Evolutionary conservation across 495 filamentous ascomycete genomes (phyloP).

Genomic region (Penicillium coprophilum): DNA sequence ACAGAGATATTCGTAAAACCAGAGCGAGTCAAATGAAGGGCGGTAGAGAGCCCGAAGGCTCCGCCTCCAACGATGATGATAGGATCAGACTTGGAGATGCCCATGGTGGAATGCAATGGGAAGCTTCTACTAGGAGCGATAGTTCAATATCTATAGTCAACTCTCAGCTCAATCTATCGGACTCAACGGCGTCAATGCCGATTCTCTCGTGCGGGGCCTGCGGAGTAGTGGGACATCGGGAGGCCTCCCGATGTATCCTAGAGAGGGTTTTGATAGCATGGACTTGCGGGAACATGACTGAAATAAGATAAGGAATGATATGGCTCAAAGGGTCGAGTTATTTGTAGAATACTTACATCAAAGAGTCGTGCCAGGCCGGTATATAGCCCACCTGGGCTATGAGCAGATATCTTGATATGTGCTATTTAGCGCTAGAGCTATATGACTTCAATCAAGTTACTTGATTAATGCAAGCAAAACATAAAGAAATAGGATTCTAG

Average conservation of each 20-base stretch:
- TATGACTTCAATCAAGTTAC: no score
- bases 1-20: conserved; percentile 49
- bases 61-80: conserved; percentile 45
- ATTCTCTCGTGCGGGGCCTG: conserved; percentile 2
- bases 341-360: neutral
- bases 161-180: neutral
- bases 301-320: neutral
- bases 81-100: conserved; percentile 24
- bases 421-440: no score
- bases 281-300: neutral
- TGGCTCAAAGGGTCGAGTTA: neutral
- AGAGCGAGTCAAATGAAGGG: conserved; percentile 46
- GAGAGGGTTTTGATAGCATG: neutral
- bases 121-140: neutral
- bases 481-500: neutral
- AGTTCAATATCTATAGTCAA: neutral
- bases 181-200: neutral
- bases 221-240: conserved; percentile 10
- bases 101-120: conserved; percentile 13
- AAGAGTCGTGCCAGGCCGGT: neutral
- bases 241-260: conserved; percentile 4
- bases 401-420: no score
- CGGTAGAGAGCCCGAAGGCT: conserved; percentile 53
- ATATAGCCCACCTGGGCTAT: no score
- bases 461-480: neutral